Evolutionary conservation across 352 stramenopile species (phyloP).

Genomic region (Phytophthora sansomeana): DNA sequence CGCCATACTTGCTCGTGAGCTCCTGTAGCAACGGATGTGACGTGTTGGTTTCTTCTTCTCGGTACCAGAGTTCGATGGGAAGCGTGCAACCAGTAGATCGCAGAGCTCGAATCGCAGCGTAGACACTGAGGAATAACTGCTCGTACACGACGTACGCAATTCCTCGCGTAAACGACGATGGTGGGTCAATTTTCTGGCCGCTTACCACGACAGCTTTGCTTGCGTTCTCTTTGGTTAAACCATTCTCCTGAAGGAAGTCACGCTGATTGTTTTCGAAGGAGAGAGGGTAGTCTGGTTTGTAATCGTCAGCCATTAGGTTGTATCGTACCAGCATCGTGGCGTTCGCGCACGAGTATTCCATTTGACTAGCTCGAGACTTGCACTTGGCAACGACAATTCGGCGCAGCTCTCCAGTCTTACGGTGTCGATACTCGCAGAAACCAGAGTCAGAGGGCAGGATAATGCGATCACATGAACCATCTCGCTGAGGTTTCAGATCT

Average conservation of each 20-base stretch:
- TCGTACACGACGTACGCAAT: slow-evolving; percentile 68
- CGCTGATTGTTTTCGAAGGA: slow-evolving; percentile 35
- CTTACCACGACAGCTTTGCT: slow-evolving; percentile 65
- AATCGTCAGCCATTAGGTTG: slow-evolving; percentile 49
- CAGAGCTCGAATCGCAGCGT: slow-evolving; percentile 57
- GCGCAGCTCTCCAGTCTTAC: slow-evolving; percentile 35
- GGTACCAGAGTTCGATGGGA: slow-evolving; percentile 80
- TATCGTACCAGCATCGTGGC: slow-evolving; percentile 59
- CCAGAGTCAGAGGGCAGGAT: slow-evolving; percentile 49
- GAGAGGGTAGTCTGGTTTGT: slow-evolving; percentile 47
- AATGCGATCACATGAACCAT: slow-evolving; percentile 38
- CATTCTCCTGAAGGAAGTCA: slow-evolving; percentile 38
- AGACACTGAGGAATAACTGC: slow-evolving; percentile 59
- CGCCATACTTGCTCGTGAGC: slow-evolving; percentile 50
- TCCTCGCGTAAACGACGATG: slow-evolving; percentile 37
- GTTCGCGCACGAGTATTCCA: slow-evolving; percentile 53
- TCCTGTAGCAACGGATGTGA: slow-evolving; percentile 56
- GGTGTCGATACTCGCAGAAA: slow-evolving; percentile 63
- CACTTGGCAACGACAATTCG: slow-evolving; percentile 59
- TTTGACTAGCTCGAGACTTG: slow-evolving; percentile 52
- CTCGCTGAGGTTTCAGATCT: slow-evolving; percentile 29
- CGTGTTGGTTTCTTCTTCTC: slow-evolving; percentile 51
- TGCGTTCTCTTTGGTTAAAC: slow-evolving; percentile 34
- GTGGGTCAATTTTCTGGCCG: slow-evolving; percentile 17
- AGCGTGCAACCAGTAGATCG: slow-evolving; percentile 55